Base-by-base conservation (phyloP, 192 early-diverging fungal species). In the Pilaira anomala region DNA sequence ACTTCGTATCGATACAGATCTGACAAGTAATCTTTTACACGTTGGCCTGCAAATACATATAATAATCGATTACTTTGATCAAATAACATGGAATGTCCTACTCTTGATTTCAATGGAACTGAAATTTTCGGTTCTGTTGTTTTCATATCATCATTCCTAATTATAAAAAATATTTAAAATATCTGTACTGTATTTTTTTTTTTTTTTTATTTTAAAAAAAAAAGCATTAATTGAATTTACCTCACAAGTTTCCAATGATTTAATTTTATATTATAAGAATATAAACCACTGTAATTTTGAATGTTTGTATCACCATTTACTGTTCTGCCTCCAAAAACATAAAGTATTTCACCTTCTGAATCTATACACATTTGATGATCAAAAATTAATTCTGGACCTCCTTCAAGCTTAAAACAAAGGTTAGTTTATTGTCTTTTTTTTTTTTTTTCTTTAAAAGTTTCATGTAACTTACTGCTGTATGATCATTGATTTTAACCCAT, bases 291-390 rank as follows among this genome's bases (percentile, higher is more conserved):
- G 76, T 93, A 96, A 9, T 82, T 78, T 26, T 83, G 87, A 48
- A 87, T 80, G 61, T 78, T 79, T 18, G 80, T 62, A 64, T 93
- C 91, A 14, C 79, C 79, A 54, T 76, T 74, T 41, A 90, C 78
- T 1, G 83, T 83, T 36, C 90, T 77, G 58, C 96, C 96, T 48
- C 96, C 96, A 80, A 97, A 98, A 5, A 96, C 79, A 75, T 96
- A 98, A 0, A 98, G 66, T 9, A 83, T 81, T 42, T 81, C 78
- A 14, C 75, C 76, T 7, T 81, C 65, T 3, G 82, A 63, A 58
- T 98, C 95, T 41, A 96, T 75, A 53, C 87, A 86, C 92, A 98
- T 93, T 80, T 98, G 94, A 67, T 95, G 85, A 68, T 97, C 94
- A 59, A 91, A 97, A 29, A 96, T 85, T 12, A 97, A 78, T 48